These are phyloP conservation scores for Pythium vanterpoolii DNA, from an alignment of 352 stramenopile genomes.

Conservation along the genomic window DNA sequence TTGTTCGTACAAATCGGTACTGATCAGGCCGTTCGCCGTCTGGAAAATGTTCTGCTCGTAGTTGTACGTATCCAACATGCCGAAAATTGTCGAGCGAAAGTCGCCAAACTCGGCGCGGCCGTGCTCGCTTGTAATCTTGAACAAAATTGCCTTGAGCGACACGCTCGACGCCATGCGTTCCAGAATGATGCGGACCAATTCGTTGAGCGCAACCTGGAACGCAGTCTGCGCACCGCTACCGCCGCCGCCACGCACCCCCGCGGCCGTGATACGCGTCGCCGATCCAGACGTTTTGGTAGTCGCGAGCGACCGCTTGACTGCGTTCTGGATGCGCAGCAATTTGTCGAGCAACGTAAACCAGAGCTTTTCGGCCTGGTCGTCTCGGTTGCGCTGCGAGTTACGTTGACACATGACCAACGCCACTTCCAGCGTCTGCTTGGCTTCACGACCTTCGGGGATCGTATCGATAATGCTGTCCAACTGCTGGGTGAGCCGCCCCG, in stretches of 20 bases:
- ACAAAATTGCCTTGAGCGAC: slow-evolving; percentile 90
- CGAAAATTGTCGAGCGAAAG: slow-evolving; percentile 92
- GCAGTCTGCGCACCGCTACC: slow-evolving; percentile 74
- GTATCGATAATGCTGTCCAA: slow-evolving; percentile 82
- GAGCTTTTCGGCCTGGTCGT: slow-evolving; percentile 90
- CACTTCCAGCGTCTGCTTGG: slow-evolving; percentile 89
- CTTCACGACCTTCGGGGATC: slow-evolving; percentile 65
- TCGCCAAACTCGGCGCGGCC: slow-evolving; percentile 91
- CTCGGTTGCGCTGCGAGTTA: slow-evolving; percentile 83
- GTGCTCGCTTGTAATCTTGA: slow-evolving; percentile 95
- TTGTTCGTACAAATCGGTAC: slow-evolving; percentile 80
- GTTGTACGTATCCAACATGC: slow-evolving; percentile 93
- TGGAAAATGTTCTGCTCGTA: slow-evolving; percentile 90
- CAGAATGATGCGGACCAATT: slow-evolving; percentile 92
- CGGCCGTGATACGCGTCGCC: slow-evolving; percentile 43
- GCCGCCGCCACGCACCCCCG: slow-evolving; percentile 40
- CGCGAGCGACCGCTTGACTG: slow-evolving; percentile 86
- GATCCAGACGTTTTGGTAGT: slow-evolving; percentile 54
- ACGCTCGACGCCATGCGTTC: slow-evolving; percentile 93
- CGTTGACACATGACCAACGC: slow-evolving; percentile 92
- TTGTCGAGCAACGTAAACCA: slow-evolving; percentile 95
- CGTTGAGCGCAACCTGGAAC: slow-evolving; percentile 87
- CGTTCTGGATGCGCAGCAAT: slow-evolving; percentile 90
- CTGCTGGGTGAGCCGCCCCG: slow-evolving; percentile 37
- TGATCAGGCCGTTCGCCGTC: slow-evolving; percentile 81